Conservation (phyloP, 208 protist species). For the Leishmania mexicana region DNA sequence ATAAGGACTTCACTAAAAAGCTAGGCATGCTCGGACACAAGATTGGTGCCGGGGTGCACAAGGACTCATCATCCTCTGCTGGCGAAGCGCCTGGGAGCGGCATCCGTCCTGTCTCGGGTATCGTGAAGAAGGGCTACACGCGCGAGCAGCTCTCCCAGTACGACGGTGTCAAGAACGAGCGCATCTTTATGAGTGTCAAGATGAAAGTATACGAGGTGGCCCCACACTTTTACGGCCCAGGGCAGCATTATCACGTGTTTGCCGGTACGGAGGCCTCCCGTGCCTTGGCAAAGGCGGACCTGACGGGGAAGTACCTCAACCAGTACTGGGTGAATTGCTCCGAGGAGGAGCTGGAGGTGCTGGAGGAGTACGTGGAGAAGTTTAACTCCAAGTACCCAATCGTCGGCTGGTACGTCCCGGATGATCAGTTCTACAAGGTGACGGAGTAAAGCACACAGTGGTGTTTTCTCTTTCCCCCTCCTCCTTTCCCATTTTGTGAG, state of each 20-base stretch:
- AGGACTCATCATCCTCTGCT: background rate
- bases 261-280: constrained; percentile 77
- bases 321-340: constrained; percentile 77
- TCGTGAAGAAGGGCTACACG: constrained; percentile 62
- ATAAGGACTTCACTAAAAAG: constrained; percentile 32
- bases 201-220: constrained; percentile 85
- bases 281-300: constrained; percentile 58
- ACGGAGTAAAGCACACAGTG: constrained; percentile 10
- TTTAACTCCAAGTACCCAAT: constrained; percentile 86
- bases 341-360: constrained; percentile 67
- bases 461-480: background rate
- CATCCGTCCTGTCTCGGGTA: constrained; percentile 62
- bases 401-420: constrained; percentile 82
- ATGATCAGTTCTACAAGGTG: constrained; percentile 63
- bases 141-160: constrained; percentile 66
- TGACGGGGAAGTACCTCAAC: constrained; percentile 66
- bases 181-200: constrained; percentile 81
- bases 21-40: constrained; percentile 22
- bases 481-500: background rate
- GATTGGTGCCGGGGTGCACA: constrained; percentile 12
- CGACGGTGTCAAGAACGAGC: constrained; percentile 61
- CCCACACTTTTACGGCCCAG: constrained; percentile 85
- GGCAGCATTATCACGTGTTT: constrained; percentile 78
- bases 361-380: constrained; percentile 71
- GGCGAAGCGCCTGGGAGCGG: constrained; percentile 7